Conservation (phyloP, 2,329 filamentous ascomycete genomes). For the Diaporthe batatas region DNA sequence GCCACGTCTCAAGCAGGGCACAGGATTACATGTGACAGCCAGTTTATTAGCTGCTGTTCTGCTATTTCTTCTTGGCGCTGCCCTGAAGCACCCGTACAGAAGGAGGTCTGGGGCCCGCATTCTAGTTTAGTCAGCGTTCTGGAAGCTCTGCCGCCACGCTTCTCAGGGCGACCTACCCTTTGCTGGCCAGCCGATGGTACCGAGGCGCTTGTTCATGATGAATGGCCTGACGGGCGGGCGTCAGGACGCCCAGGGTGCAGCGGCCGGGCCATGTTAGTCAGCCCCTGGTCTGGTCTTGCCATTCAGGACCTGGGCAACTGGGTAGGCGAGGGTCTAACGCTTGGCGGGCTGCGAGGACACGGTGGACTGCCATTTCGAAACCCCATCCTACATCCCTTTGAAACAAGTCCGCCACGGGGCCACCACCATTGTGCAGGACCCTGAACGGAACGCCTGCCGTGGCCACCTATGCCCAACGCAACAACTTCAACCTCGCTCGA, state of each 20-base stretch:
- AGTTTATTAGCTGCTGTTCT: not conserved
- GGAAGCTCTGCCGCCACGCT: constrained; percentile 7
- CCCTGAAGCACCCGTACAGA: not conserved
- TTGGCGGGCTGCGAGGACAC: constrained; percentile 33
- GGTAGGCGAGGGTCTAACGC: not conserved
- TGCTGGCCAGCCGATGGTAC: not conserved
- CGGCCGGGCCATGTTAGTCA: constrained; percentile 4
- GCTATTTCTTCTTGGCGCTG: constrained; percentile 3
- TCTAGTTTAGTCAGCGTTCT: constrained; percentile 2
- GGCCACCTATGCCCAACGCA: constrained; percentile 28
- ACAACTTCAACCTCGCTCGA: not conserved
- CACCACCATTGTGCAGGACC: constrained; percentile 20
- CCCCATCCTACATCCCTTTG: constrained; percentile 35
- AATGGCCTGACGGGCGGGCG: no score
- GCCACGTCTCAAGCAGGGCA: no score
- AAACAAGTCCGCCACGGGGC: constrained; percentile 33
- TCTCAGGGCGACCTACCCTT: not conserved
- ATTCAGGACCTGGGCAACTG: not conserved
- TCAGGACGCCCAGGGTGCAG: not conserved
- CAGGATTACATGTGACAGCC: no score
- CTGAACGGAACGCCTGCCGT: constrained; percentile 33
- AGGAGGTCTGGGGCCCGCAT: constrained; percentile 7
- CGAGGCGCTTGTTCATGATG: not conserved
- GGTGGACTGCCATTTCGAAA: constrained; percentile 31
- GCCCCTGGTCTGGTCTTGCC: not conserved